phyloP scores from a whole-genome alignment of 2,329 filamentous ascomycete species.

The Bisporella sp. region DNA sequence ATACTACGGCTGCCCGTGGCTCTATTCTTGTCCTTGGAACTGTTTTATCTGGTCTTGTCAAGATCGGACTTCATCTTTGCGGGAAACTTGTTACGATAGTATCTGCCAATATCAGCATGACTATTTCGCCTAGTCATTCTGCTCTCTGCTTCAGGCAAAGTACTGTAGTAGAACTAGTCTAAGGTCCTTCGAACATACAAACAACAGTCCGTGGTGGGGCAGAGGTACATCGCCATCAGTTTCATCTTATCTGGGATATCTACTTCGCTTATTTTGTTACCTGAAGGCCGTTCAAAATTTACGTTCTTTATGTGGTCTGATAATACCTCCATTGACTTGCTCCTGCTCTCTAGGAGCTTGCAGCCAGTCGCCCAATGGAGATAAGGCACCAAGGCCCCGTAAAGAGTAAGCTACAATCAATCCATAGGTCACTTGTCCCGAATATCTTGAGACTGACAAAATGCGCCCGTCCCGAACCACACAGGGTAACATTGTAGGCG shows the following conservation, averaged over 20 bases:
- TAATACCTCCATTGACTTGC: not conserved
- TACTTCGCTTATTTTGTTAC: not conserved
- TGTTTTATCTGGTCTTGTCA: not conserved
- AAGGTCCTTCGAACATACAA: conserved; percentile 2
- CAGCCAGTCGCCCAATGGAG: conserved; percentile 3
- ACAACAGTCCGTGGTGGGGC: not conserved
- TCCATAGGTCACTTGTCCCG: no score
- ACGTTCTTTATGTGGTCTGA: not conserved
- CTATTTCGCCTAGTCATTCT: not conserved
- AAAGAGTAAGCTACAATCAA: no score
- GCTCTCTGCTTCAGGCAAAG: not conserved
- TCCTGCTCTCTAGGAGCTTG: not conserved
- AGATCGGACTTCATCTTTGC: conserved; percentile 2
- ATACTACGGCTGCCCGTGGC: not conserved
- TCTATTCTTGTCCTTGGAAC: not conserved
- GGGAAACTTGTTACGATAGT: conserved; percentile 3
- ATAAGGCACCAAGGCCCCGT: not conserved
- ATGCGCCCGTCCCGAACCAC: no score
- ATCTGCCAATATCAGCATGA: conserved; percentile 1
- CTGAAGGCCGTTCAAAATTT: not conserved
- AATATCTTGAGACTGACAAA: no score
- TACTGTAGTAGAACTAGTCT: conserved; percentile 5
- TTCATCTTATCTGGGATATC: not conserved
- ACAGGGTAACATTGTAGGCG: no score
- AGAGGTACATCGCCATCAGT: not conserved